A percentile compares a stretch with the other conserved stretches of the same genome.
phyloP scores from a whole-genome alignment of 2,329 filamentous ascomycete species.

The Cadophora sp. region DNA sequence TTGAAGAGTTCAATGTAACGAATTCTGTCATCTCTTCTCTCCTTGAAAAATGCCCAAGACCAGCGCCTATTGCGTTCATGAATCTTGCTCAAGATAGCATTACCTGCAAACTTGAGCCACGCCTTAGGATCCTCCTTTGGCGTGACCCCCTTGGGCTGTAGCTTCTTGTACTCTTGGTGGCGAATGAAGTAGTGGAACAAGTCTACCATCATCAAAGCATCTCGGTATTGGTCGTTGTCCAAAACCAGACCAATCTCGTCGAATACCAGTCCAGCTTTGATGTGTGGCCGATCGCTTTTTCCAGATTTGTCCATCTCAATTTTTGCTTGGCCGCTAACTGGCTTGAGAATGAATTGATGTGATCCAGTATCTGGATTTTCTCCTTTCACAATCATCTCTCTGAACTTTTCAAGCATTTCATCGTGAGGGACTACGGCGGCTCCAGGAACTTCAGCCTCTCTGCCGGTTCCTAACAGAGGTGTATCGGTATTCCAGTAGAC shows the following conservation, averaged over 20 bases:
- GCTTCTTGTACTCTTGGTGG: slow-evolving; percentile 94
- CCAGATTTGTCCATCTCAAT: slow-evolving; percentile 95
- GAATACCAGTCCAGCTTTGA: slow-evolving; percentile 90
- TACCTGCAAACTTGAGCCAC: slow-evolving; percentile 90
- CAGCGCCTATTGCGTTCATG: slow-evolving; percentile 91
- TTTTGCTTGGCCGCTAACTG: slow-evolving; percentile 93
- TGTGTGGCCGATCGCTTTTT: slow-evolving; percentile 77
- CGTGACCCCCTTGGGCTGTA: slow-evolving; percentile 80
- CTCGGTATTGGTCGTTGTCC: slow-evolving; percentile 96
- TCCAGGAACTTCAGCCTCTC: slow-evolving; percentile 68
- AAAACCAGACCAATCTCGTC: slow-evolving; percentile 98
- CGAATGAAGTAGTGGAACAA: slow-evolving; percentile 98
- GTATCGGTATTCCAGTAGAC: slow-evolving; percentile 99
- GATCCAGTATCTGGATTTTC: slow-evolving; percentile 59
- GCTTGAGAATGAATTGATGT: slow-evolving; percentile 95
- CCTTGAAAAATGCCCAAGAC: slow-evolving; percentile 96
- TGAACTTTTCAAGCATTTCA: slow-evolving; percentile 79
- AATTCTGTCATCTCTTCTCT: slow-evolving; percentile 86
- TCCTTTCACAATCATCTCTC: slow-evolving; percentile 77
- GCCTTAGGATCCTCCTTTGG: slow-evolving; percentile 91
- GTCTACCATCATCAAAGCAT: slow-evolving; percentile 97
- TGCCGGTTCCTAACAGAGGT: slow-evolving; percentile 79
- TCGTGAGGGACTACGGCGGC: slow-evolving; percentile 70
- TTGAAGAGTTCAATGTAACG: slow-evolving; percentile 96
- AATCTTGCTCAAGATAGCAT: slow-evolving; percentile 90